phyloP scores from a whole-genome alignment of 208 protist species.

The Leptomonas seymouri region DNA sequence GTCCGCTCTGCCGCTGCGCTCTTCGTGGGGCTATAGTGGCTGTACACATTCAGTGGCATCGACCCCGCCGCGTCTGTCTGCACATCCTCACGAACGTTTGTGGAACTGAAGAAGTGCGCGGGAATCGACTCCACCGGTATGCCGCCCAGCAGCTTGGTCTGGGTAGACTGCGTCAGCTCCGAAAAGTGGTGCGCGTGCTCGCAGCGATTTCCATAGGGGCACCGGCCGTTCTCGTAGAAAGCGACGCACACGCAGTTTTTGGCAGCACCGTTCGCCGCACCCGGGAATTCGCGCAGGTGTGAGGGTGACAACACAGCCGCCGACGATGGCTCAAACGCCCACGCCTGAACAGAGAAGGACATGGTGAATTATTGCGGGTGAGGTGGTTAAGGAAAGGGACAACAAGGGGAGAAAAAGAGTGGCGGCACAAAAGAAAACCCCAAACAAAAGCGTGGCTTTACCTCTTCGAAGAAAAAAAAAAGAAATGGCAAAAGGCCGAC shows the following conservation, averaged over 20 bases:
- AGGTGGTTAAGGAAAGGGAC: not conserved
- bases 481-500: too few relatives aligned
- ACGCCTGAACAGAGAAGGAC: conserved; percentile 56
- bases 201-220: conserved; percentile 61
- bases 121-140: conserved; percentile 64
- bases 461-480: too few relatives aligned
- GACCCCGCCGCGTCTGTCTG: conserved; percentile 11
- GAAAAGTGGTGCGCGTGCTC: conserved; percentile 76
- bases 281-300: conserved; percentile 11
- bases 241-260: conserved; percentile 76
- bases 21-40: conserved; percentile 45
- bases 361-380: conserved; percentile 18
- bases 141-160: conserved; percentile 58
- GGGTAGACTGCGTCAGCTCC: conserved; percentile 55
- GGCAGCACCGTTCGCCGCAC: not conserved
- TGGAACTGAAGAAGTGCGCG: conserved; percentile 51
- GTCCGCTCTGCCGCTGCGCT: conserved; percentile 24
- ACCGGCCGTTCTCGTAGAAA: conserved; percentile 70
- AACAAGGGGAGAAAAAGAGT: not conserved
- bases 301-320: conserved; percentile 3
- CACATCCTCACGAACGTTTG: not conserved
- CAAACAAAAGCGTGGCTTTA: too few relatives aligned
- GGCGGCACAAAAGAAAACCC: not conserved
- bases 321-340: conserved; percentile 35
- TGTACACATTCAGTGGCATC: conserved; percentile 45